Evolutionary conservation across 1,139 yeast genomes (phyloP).

Genomic region (Suhomyces panamericanus): DNA sequence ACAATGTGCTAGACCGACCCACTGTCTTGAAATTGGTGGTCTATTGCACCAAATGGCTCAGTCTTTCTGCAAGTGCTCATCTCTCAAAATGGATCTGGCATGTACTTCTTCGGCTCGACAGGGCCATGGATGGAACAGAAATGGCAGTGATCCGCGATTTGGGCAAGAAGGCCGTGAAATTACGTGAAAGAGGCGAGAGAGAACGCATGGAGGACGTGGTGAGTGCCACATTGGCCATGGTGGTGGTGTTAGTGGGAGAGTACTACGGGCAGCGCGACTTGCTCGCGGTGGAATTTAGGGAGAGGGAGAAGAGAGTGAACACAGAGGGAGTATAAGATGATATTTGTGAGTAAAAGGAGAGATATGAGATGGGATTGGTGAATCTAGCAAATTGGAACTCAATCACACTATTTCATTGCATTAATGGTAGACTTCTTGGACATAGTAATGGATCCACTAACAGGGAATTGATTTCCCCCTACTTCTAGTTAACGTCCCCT

Average conservation of each 20-base stretch:
- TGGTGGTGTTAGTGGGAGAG: constrained; percentile 33
- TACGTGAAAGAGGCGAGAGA: constrained; percentile 17
- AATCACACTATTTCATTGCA: no score
- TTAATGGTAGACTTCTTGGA: no score
- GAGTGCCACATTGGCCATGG: constrained; percentile 33
- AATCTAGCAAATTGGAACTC: no score
- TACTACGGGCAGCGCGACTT: constrained; percentile 44
- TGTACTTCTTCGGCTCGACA: constrained; percentile 37
- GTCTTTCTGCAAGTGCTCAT: constrained; percentile 28
- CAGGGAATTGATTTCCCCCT: no score
- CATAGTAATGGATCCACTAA: no score
- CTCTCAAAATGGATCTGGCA: constrained; percentile 42
- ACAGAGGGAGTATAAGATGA: not conserved
- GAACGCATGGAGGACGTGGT: constrained; percentile 15
- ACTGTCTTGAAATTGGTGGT: constrained; percentile 37
- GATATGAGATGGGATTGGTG: not conserved
- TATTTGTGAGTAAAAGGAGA: not conserved
- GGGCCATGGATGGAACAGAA: constrained; percentile 35
- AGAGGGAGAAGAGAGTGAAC: not conserved
- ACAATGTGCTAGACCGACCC: constrained; percentile 29
- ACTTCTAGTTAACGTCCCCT: no score
- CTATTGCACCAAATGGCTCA: constrained; percentile 42
- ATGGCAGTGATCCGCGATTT: constrained; percentile 38
- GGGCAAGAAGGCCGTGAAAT: constrained; percentile 40
- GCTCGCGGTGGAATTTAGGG: constrained; percentile 7